Base-by-base conservation (phyloP, 352 stramenopile genomes). In the Ophiocytium majus region DNA sequence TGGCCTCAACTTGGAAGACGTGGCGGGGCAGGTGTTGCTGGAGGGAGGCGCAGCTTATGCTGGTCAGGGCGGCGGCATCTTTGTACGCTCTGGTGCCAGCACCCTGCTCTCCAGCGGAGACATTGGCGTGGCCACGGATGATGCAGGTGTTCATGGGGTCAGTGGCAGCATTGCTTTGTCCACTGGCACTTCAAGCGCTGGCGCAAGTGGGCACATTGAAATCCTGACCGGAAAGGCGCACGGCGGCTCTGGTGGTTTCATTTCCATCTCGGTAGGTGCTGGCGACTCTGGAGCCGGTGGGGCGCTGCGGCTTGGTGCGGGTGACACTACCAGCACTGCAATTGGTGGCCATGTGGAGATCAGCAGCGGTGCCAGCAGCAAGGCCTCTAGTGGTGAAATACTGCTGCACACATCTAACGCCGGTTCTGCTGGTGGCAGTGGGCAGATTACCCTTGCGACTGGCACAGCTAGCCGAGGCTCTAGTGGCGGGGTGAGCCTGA, bases 71-170 rank as follows among this genome's bases (percentile, higher is more conserved):
- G 92, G 92, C 17, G 89, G 86, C 17, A 63, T 94, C 0, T 50
- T 84, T 28, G 43, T 95, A 17, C 66, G 84, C 1, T 92, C 93
- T 57, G 89, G 91, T 74, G 85, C 91, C 63, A 93, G 93, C 14
- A 94, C 90, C 28, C 84, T 86, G 37, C 91, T 90, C 43, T 93
- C 94, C 76, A 97, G 92, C 80, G 95, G 95, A 10, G 88, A 85
- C 43, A 85, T 97, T n/a, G 91, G 84, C 19, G 83, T 98, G 49
- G 88, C 88, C 34, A 96, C 93, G 9, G 90, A 92, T 23, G 90
- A 92, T 50, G 94, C 94, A 10, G 94, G 94, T 14, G 90, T 86
- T 76, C 83, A 88, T 82, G 94, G 74, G 19, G 85, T 84, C 74
- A 83, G 83, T 57, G 74, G 34, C 71, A 76, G 87, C 31, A 33